phyloP scores from a whole-genome alignment of 495 filamentous ascomycete genomes.

The Terfezia boudieri region DNA sequence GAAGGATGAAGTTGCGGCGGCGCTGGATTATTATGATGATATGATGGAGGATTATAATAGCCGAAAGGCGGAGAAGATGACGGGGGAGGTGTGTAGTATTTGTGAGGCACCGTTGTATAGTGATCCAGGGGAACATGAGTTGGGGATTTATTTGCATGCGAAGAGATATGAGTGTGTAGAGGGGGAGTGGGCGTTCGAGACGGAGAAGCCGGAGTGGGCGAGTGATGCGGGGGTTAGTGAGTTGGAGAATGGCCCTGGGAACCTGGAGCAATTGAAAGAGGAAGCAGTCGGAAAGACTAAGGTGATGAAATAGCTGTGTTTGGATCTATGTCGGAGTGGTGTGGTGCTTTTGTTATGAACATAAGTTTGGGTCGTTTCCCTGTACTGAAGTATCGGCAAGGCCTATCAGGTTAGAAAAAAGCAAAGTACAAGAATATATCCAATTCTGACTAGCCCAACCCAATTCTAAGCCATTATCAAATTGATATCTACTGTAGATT shows the following conservation, averaged over 20 bases:
- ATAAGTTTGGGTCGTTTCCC: too few species aligned
- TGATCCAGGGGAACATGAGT: conserved; percentile 70
- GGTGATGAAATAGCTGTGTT: not conserved
- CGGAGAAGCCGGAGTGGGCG: conserved; percentile 66
- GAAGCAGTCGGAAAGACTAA: not conserved
- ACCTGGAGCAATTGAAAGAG: not conserved
- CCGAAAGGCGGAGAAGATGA: conserved; percentile 75
- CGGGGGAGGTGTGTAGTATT: conserved; percentile 53
- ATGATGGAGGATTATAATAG: conserved; percentile 72
- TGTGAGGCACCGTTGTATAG: conserved; percentile 80
- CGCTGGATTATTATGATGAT: conserved; percentile 81
- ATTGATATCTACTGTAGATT: too few species aligned
- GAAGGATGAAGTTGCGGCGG: conserved; percentile 72
- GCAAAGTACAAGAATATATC: too few species aligned
- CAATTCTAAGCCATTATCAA: too few species aligned
- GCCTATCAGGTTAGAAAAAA: too few species aligned
- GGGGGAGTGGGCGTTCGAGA: conserved; percentile 71
- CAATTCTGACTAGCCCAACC: too few species aligned
- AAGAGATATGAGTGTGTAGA: conserved; percentile 60
- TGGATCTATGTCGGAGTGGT: not conserved
- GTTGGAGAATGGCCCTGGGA: not conserved
- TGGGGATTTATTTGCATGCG: conserved; percentile 85
- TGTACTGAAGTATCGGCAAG: too few species aligned
- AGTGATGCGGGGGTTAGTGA: not conserved
- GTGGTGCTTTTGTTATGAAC: too few species aligned